Evolutionary conservation across 306 rosid genomes (phyloP), one percentile per base, ranked within the genome.

Genomic region (Luffa acutangula): DNA sequence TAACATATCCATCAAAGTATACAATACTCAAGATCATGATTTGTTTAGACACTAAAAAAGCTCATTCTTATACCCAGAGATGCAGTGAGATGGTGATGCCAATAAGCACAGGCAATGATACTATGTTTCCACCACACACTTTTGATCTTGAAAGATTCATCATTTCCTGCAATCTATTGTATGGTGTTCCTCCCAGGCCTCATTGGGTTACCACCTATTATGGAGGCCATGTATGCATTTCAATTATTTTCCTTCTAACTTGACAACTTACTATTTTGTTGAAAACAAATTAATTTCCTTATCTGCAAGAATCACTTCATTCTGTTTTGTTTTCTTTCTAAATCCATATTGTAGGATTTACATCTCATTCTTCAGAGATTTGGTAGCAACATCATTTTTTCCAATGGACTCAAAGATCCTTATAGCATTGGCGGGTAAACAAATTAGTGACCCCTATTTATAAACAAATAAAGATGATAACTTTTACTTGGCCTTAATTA

Each of bases 371-470:
- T 92, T 57, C 80, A 78, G 11, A 86, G 64, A 42, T 92, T 90
- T 60, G 93, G 81, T 1, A 87, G 94, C 87, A 89, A 89, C 80
- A 90, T 92, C 18, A 87, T 90, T 53, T 90, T 92, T 91, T 90
- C 93, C 1, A 92, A 92, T 81, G 97, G 94, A 52, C 82, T 92
- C 7, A 83, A 64, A 86, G 93, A 92, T 75, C 94, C 94, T 65
- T 92, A 75, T 3, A 87, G 94, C 39, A 82, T 64, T 42, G 90
- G 89, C 81, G 91, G 93, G 94, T 90, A 87, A 82, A 51, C 45
- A 59, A 2, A 53, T 59, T n/a, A 18, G 1, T 2, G 12, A 20
- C 17, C 54, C 77, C 9, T 17, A 39, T 46, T 21, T 49, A 59
- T 59, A 45, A 48, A 72, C 58, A 72, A 17, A 46, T 48, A 15